phyloP scores from a whole-genome alignment of 805 yeast species.

The Metschnikowia vanudenii region DNA sequence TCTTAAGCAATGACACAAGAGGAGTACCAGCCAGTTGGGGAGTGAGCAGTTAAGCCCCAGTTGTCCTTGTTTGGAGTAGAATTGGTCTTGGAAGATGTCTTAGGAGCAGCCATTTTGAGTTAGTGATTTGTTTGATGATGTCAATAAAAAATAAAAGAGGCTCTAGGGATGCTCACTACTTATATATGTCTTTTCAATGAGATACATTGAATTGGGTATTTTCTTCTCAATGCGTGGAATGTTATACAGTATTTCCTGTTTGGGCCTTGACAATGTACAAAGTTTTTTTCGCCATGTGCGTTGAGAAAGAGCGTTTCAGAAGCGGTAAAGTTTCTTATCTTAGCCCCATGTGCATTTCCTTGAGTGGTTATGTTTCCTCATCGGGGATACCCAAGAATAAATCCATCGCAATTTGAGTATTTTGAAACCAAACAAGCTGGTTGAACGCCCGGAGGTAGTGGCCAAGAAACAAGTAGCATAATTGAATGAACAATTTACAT shows the following conservation, averaged over 20 bases:
- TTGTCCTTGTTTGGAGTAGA: constrained; percentile 4
- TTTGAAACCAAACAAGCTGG: too few relatives aligned
- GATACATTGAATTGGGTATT: background rate
- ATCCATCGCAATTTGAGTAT: too few relatives aligned
- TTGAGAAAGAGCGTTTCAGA: background rate
- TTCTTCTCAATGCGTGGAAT: constrained; percentile 3
- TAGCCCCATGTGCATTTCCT: too few relatives aligned
- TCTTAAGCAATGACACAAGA: constrained; percentile 1
- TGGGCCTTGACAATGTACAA: background rate
- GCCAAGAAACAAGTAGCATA: too few relatives aligned
- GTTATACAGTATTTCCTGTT: background rate
- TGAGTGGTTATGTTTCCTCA: too few relatives aligned
- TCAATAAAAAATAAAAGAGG: background rate
- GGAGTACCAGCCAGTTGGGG: constrained; percentile 2
- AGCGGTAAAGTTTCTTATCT: background rate
- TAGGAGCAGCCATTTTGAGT: constrained; percentile 2
- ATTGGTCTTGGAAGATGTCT: background rate
- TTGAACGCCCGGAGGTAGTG: too few relatives aligned
- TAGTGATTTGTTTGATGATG: background rate
- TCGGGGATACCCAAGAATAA: too few relatives aligned
- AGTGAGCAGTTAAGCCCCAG: background rate
- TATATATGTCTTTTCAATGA: background rate
- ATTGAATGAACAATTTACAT: too few relatives aligned
- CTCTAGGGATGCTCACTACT: background rate
- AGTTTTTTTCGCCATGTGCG: background rate